Base-by-base conservation (phyloP, 2,329 filamentous ascomycete genomes). In the Sporothrix variecibatus region DNA sequence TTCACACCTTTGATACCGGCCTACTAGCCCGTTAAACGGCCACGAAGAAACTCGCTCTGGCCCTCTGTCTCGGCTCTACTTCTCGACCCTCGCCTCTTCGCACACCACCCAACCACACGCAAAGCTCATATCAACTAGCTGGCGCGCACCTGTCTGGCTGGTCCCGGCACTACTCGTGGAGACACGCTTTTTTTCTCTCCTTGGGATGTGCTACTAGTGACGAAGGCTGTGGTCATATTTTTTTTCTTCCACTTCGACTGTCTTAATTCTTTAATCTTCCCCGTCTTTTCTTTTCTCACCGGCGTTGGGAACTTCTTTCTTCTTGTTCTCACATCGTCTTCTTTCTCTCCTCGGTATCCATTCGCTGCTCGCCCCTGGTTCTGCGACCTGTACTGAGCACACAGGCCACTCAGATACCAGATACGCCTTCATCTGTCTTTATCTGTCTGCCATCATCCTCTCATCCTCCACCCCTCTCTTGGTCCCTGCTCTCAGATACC, bases 131-230 rank as follows among this genome's bases (percentile, higher is more conserved):
- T 43, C 49, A 43, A 26, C 53, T 40, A n/a, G 68, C 58, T 43
- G 71, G 49, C 40, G 56, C 34, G 46, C 62, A 53, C 60, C 71
- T 73, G 56, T 68, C 56, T 68, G 31, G 62, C 62, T 51, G 40
- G 26, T 67, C 58, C n/a, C 40, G 28, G 28, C 28, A 17, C 65
- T 26, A 43, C 15, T 71, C 34, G 31, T 62, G 40, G 40, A 34
- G 40, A 68, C 2, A 31, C 40, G 15, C 43, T 34, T 68, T 49
- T 49, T 46, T 51, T 68, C 15, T 51, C 38, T 51, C n/a, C 7
- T n/a, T 11, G 28, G 65, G 40, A 49, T 51, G 64, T 34, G 43
- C 65, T 23, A 43, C 34, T 51, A 49, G 40, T 34, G 43, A 68
- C 43, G 8, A 67, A 68, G 65, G 26, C 38, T 43, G 28, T 23